Conservation (phyloP, 495 filamentous ascomycete genomes). For the Melanomma pulvis-pyrius region DNA sequence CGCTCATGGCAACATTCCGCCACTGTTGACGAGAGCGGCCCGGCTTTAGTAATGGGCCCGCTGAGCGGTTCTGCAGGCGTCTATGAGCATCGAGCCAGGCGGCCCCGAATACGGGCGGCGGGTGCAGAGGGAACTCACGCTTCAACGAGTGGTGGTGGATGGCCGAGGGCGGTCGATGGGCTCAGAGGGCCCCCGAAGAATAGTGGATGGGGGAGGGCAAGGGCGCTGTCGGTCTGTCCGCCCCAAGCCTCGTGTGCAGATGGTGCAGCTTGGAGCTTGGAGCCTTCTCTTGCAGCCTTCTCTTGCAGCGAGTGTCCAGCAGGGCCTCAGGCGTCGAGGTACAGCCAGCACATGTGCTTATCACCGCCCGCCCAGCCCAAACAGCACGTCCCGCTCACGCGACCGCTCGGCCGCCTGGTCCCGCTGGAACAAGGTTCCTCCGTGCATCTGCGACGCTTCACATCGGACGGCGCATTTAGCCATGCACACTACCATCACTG, state of each 20-base stretch:
- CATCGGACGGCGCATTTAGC: not conserved
- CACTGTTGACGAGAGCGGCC: not conserved
- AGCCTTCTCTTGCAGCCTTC: not conserved
- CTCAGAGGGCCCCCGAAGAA: too few relatives aligned
- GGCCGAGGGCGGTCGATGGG: too few relatives aligned
- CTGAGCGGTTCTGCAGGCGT: not conserved
- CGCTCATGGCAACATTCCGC: slow-evolving; percentile 5
- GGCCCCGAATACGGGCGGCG: not conserved
- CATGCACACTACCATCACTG: not conserved
- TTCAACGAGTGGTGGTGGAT: not conserved
- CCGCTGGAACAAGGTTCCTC: not conserved
- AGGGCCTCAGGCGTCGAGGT: not conserved
- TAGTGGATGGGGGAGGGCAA: too few relatives aligned
- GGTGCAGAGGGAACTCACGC: not conserved
- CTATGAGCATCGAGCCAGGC: not conserved
- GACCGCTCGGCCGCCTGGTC: not conserved
- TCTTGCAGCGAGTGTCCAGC: not conserved
- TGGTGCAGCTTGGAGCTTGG: too few relatives aligned
- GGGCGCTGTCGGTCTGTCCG: not conserved
- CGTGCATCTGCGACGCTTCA: not conserved
- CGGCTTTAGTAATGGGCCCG: not conserved
- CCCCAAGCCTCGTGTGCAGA: not conserved
- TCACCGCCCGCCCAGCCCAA: not conserved
- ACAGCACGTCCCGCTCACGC: slow-evolving; percentile 2
- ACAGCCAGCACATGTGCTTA: not conserved